Percentiles rank a stretch among this genome's conserved stretches.
Conservation (phyloP, 1,139 yeast genomes). For the Pichia sp. region DNA sequence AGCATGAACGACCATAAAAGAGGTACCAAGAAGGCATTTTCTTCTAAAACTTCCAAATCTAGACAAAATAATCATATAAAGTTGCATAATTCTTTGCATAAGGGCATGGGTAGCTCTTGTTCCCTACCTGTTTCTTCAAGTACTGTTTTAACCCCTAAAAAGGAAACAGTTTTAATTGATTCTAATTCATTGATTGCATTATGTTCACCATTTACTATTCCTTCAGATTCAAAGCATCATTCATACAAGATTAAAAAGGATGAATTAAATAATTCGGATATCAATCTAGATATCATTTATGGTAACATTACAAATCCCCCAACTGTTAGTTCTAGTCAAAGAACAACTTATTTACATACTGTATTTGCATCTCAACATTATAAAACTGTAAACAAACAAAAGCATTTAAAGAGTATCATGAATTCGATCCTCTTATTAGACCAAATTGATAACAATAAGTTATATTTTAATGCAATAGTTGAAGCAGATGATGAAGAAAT, state of each 20-base stretch:
- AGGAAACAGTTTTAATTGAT: slow-evolving; percentile 6
- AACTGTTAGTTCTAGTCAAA: not conserved
- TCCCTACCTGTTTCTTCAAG: no score
- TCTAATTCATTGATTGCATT: slow-evolving; percentile 16
- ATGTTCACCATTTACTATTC: slow-evolving; percentile 20
- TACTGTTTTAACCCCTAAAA: no score
- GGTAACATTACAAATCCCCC: slow-evolving; percentile 7
- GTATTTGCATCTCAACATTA: no score
- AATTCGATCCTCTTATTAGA: not conserved
- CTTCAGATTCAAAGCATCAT: slow-evolving; percentile 7
- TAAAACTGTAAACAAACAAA: not conserved
- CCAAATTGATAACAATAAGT: not conserved
- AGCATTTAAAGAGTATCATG: not conserved
- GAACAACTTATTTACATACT: not conserved
- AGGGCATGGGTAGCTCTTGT: no score
- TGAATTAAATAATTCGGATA: slow-evolving; percentile 9
- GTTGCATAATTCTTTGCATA: no score
- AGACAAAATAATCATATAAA: no score
- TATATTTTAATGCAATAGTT: not conserved
- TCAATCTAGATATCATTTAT: slow-evolving; percentile 14
- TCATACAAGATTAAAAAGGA: slow-evolving; percentile 9
- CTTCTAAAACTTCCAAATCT: no score
- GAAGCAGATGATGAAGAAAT: not conserved
- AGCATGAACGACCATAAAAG: no score
- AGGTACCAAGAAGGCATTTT: no score